These are phyloP conservation scores for Dioszegia hungarica DNA, from an alignment of 768 basidiomycete species.

Conservation along the genomic window DNA sequence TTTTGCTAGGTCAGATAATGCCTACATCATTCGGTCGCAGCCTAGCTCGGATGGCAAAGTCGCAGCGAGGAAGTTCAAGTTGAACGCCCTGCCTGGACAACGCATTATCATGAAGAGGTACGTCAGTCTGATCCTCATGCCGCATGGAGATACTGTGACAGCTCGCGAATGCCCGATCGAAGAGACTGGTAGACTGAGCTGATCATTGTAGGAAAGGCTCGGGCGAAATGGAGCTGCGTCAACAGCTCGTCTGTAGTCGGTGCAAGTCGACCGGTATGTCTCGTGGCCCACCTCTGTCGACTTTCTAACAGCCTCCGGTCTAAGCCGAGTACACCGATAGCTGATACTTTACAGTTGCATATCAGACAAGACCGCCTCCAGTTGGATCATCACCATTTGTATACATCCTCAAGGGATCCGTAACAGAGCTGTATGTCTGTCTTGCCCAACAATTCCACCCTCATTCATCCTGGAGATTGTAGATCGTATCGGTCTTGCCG, in stretches of 20 bases:
- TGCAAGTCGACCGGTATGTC: slow-evolving; percentile 45
- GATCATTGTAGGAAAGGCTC: slow-evolving; percentile 31
- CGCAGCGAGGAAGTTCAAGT: slow-evolving; percentile 66
- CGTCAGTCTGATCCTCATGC: slow-evolving; percentile 36
- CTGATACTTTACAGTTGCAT: slow-evolving; percentile 57
- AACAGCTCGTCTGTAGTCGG: slow-evolving; percentile 38
- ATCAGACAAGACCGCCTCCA: slow-evolving; percentile 73
- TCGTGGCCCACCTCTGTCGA: background rate
- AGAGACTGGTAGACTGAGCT: too few species aligned
- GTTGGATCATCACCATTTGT: slow-evolving; percentile 70
- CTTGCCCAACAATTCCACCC: too few species aligned
- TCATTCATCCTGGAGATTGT: too few species aligned
- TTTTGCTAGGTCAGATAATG: slow-evolving; percentile 65
- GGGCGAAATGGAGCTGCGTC: slow-evolving; percentile 40
- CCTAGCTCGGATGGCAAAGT: slow-evolving; percentile 58
- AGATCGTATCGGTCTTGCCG: too few species aligned
- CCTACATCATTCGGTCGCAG: slow-evolving; percentile 72
- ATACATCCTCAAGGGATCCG: slow-evolving; percentile 72
- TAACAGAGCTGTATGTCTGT: slow-evolving; percentile 59
- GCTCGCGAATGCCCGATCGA: background rate
- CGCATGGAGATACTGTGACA: too few species aligned
- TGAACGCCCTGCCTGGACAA: slow-evolving; percentile 68
- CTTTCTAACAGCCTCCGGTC: too few species aligned
- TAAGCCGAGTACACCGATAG: background rate
- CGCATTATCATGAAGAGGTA: slow-evolving; percentile 76